These are phyloP conservation scores for Candida alai DNA, from an alignment of 805 yeast genomes.

Conservation along the genomic window DNA sequence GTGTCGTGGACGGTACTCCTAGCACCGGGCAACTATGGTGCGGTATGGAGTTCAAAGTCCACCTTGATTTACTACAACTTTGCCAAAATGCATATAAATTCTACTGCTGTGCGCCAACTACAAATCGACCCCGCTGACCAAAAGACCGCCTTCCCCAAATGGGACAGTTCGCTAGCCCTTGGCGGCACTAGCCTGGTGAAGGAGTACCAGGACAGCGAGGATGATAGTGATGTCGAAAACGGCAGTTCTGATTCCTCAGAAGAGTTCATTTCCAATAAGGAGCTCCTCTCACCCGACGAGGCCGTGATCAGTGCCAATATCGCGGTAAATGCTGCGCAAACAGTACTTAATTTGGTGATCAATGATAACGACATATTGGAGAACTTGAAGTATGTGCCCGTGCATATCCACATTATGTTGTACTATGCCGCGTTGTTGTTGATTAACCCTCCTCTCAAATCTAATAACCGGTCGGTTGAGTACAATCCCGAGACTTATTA, in stretches of 20 bases:
- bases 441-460: conserved; percentile 43
- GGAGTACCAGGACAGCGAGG: conserved; percentile 7
- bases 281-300: conserved; percentile 29
- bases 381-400: conserved; percentile 60
- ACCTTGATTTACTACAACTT: conserved; percentile 68
- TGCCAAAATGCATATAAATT: conserved; percentile 72
- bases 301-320: conserved; percentile 40
- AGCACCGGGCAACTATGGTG: conserved; percentile 53
- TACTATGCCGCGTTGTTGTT: conserved; percentile 61
- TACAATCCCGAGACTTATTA: conserved; percentile 21
- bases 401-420: conserved; percentile 69
- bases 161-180: conserved; percentile 17
- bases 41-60: conserved; percentile 65
- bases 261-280: conserved; percentile 31
- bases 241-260: conserved; percentile 22
- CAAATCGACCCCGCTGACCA: conserved; percentile 27
- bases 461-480: conserved; percentile 19
- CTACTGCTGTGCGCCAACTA: conserved; percentile 42
- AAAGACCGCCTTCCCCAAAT: conserved; percentile 27
- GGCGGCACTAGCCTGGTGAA: background rate
- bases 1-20: conserved; percentile 72
- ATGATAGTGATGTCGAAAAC: conserved; percentile 12
- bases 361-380: conserved; percentile 55
- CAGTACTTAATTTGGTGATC: conserved; percentile 55
- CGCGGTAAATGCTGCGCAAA: conserved; percentile 60